Conservation (phyloP, 1,284 basidiomycete species). For the Tilletiopsis washingtonensis region DNA sequence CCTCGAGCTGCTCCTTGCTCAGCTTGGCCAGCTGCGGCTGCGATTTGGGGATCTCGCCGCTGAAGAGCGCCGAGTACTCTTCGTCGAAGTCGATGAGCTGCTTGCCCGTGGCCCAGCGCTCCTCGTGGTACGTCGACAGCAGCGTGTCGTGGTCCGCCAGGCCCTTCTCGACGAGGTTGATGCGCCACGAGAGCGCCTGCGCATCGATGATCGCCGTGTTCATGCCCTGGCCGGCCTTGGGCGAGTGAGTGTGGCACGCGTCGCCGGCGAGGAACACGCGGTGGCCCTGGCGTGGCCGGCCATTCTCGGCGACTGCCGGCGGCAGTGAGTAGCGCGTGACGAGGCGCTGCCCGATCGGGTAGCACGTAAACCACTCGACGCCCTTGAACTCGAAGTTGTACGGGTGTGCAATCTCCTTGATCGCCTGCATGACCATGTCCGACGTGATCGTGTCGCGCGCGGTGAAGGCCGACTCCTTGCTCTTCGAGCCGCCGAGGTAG, state of each 20-base stretch:
- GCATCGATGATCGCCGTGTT: constrained; percentile 50
- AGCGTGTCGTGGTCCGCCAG: constrained; percentile 43
- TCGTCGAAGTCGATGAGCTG: constrained; percentile 49
- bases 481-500: constrained; percentile 33
- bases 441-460: constrained; percentile 43
- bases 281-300: constrained; percentile 22
- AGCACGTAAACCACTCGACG: constrained; percentile 49
- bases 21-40: constrained; percentile 33
- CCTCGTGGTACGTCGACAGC: constrained; percentile 49
- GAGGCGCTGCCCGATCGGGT: constrained; percentile 42
- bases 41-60: constrained; percentile 37
- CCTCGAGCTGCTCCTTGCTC: constrained; percentile 26
- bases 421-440: constrained; percentile 47
- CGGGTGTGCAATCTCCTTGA: constrained; percentile 49
- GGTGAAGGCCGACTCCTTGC: constrained; percentile 27
- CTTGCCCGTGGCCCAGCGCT: constrained; percentile 48
- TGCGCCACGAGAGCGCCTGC: constrained; percentile 49
- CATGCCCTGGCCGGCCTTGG: constrained; percentile 49
- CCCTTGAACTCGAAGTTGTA: constrained; percentile 48
- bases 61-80: constrained; percentile 49
- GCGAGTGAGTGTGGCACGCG: constrained; percentile 50
- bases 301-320: constrained; percentile 12
- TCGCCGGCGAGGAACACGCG: constrained; percentile 49
- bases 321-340: constrained; percentile 33
- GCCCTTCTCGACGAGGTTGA: constrained; percentile 50